These are phyloP conservation scores for Ophiostoma angusticollis DNA, from an alignment of 2,329 filamentous ascomycete species.

Conservation along the genomic window DNA sequence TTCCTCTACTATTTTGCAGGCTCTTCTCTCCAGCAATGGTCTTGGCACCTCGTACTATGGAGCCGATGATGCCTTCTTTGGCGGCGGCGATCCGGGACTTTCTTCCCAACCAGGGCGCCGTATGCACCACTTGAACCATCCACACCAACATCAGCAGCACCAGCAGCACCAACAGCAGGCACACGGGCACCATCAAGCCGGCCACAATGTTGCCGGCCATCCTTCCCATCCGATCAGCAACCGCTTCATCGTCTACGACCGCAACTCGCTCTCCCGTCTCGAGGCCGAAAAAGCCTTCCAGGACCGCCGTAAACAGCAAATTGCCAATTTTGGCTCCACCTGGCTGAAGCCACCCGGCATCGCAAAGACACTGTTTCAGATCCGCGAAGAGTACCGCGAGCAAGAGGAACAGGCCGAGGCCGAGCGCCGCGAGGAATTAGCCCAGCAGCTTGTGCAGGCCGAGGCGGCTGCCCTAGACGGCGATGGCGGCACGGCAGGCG, in stretches of 20 bases:
- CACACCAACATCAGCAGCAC: conserved; percentile 19
- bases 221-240: conserved; percentile 17
- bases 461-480: conserved; percentile 15
- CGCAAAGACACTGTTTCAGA: conserved; percentile 76
- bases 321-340: conserved; percentile 72
- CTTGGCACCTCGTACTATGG: conserved; percentile 11
- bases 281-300: conserved; percentile 65
- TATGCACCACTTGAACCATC: conserved; percentile 4
- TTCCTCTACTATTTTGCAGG: not conserved
- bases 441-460: conserved; percentile 62
- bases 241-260: conserved; percentile 28
- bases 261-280: conserved; percentile 55
- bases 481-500: conserved; percentile 25
- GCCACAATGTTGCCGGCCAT: conserved; percentile 20
- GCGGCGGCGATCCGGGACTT: conserved; percentile 20
- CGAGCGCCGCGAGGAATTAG: conserved; percentile 54
- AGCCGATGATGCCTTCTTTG: conserved; percentile 15
- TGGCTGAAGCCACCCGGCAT: conserved; percentile 90
- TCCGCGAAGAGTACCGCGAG: conserved; percentile 81
- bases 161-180: conserved; percentile 10
- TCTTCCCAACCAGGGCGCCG: conserved; percentile 8
- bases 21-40: conserved; percentile 10
- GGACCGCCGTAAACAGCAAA: conserved; percentile 63
- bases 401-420: conserved; percentile 72
- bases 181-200: conserved; percentile 14